Conservation (phyloP, 2,329 filamentous ascomycete species). For the Mycogone perniciosa region DNA sequence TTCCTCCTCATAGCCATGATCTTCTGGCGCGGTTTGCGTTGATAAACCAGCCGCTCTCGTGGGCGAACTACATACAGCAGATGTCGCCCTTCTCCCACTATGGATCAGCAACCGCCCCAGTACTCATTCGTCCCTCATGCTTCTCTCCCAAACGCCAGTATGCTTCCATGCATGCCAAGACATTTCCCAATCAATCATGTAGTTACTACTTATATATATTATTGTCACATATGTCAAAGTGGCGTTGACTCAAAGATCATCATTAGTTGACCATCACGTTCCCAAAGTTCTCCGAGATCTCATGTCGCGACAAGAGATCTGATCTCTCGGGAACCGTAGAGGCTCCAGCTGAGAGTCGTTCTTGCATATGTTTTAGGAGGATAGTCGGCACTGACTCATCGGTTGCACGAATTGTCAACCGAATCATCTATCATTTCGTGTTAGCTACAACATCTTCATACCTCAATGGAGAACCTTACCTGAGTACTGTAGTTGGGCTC, state of each 20-base stretch:
- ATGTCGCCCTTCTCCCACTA: neutral
- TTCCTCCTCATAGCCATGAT: slow-evolving; percentile 5
- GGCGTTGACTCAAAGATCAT: neutral
- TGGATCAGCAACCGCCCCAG: neutral
- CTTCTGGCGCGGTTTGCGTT: neutral
- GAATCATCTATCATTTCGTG: slow-evolving; percentile 68
- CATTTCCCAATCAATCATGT: slow-evolving; percentile 11
- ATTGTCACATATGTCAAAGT: slow-evolving; percentile 9
- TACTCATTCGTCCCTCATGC: slow-evolving; percentile 4
- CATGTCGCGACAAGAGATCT: slow-evolving; percentile 37
- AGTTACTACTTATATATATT: slow-evolving; percentile 1
- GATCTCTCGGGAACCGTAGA: slow-evolving; percentile 35
- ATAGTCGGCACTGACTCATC: slow-evolving; percentile 81
- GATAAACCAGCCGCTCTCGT: slow-evolving; percentile 7
- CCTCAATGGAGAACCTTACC: slow-evolving; percentile 48
- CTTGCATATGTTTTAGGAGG: slow-evolving; percentile 81
- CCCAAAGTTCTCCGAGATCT: slow-evolving; percentile 51
- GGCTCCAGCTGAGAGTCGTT: slow-evolving; percentile 58
- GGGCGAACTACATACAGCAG: slow-evolving; percentile 9
- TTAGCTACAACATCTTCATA: slow-evolving; percentile 1
- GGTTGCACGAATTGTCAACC: slow-evolving; percentile 86
- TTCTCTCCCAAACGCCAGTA: slow-evolving; percentile 24
- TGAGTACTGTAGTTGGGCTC: slow-evolving; percentile 91
- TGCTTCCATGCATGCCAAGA: slow-evolving; percentile 45
- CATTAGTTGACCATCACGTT: slow-evolving; percentile 46